Conservation (phyloP, 495 filamentous ascomycete species). For the Xylaria longipes region DNA sequence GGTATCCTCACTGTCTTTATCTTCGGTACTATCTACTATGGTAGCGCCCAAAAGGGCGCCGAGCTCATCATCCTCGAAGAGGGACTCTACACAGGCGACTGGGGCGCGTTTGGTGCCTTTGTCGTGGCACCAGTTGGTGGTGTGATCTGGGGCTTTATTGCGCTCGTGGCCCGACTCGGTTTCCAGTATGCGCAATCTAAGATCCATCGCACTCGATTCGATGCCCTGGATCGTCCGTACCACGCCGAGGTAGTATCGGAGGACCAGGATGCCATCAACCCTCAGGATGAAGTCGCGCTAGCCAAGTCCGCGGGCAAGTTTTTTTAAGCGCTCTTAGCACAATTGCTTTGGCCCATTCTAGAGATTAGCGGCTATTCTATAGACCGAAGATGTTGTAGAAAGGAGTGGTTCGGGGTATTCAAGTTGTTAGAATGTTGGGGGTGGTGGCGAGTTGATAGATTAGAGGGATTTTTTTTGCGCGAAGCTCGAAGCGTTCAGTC, state of each 20-base stretch:
- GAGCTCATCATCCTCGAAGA: slow-evolving; percentile 71
- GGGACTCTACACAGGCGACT: slow-evolving; percentile 73
- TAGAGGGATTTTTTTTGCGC: not conserved
- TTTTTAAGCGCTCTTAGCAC: slow-evolving; percentile 42
- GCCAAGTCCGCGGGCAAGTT: slow-evolving; percentile 59
- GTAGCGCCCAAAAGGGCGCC: slow-evolving; percentile 65
- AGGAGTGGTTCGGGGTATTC: not conserved
- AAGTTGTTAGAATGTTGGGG: not conserved
- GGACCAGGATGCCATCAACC: slow-evolving; percentile 33
- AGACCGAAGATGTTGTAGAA: not conserved
- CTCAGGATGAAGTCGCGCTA: slow-evolving; percentile 35
- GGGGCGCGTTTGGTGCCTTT: slow-evolving; percentile 81
- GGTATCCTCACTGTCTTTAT: slow-evolving; percentile 77
- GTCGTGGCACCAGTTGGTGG: slow-evolving; percentile 76
- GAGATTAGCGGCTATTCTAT: not conserved
- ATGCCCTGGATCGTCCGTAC: slow-evolving; percentile 66
- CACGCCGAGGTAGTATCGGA: slow-evolving; percentile 40
- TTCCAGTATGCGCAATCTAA: slow-evolving; percentile 60
- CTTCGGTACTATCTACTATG: slow-evolving; percentile 74
- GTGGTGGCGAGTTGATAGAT: not conserved
- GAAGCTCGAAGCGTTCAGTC: not conserved
- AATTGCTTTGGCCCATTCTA: not conserved
- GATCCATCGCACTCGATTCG: slow-evolving; percentile 60
- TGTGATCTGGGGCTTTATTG: slow-evolving; percentile 69
- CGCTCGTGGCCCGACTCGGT: slow-evolving; percentile 59